Base-by-base conservation (phyloP, 306 rosid genomes). In the Prunus salicina region DNA sequence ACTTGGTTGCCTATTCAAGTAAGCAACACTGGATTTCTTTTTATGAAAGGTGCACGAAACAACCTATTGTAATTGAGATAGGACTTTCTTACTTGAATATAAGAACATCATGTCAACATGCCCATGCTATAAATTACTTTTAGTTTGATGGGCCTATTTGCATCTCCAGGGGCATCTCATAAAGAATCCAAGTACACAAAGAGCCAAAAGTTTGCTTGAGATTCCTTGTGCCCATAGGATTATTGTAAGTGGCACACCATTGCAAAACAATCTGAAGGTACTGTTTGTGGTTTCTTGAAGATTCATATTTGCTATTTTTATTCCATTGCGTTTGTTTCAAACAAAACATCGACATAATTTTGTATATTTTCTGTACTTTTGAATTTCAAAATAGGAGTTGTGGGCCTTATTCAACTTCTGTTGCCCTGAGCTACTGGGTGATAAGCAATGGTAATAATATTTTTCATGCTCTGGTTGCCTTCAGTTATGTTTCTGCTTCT, bases 351-450 rank as follows among this genome's bases (percentile, higher is more conserved):
- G 62, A 58, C 61, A 50, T 77, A 67, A 56, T 64, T 53, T 55
- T 73, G 38, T 69, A 18, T 27, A 5, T 7, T 53, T 20, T 20
- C 60, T 71, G 64, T 57, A 14, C 41, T 75, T 76, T 50, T 75
- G 57, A 76, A 51, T 3, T 78, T 80, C 45, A 65, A 63, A 69
- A 38, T 86, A 92, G 97, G 98, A 94, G 69, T 28, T 94, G 82
- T 94, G 98, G 98, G 98, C 98, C 56, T 85, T 92, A 83, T 94
- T 94, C 80, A 86, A 86, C 83, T 92, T 94, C 73, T 92, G 95
- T 76, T 94, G 96, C 83, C 98, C 97, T 71, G 95, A 89, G 64
- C 81, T 94, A 78, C 87, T 94, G 60, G 97, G 97, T 61, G 97
- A 94, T 84, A 86, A 92, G 24, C 75, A 90, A 76, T 88, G 93